Evolutionary conservation across 164 flowering plant species (phyloP), one percentile per base, ranked within the genome.

Genomic region (Cinnamomum chago): DNA sequence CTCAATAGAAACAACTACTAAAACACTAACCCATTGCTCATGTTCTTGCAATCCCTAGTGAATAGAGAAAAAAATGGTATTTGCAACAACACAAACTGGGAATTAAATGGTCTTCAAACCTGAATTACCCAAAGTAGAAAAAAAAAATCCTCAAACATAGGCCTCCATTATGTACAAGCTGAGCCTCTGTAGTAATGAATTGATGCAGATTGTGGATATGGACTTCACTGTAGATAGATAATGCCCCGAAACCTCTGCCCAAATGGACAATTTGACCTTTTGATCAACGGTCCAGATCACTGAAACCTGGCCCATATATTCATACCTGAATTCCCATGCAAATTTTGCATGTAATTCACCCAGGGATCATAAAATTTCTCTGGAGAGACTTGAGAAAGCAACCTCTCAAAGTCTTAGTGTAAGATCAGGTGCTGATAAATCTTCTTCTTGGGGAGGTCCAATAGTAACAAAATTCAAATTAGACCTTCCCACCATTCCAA

Each of bases 381-480:
- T 15, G n/a, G 5, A 55, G 67, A 25, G 28, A 13, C 35, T 69
- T 20, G 58, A 72, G 25, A 33, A 65, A 67, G 58, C 18, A 73
- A 67, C 60, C 30, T 76, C 25, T 84, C 74, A 90, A 27, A 92
- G 89, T 76, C 80, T 90, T 73, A 92, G 82, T 47, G 91, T 87
- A 68, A 92, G 90, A 83, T 92, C 97, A 3, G 88, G 93, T 30
- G 81, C 15, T 15, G 88, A 72, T n/a, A 85, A 70, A 71, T 80
- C 83, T 25, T 83, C 75, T 67, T 64, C 74, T 22, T 76, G 79
- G 1, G 30, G 79, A 40, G 86, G 85, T 62, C 78, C 73, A 67
- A 52, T 64, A 2, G 81, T 62, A 58, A 71, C 80, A 74, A 83
- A 80, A 79, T 78, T 82, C 58, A 72, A 62, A 70, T 75, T 75